Percentiles rank a stretch among this genome's conserved stretches.
These are phyloP conservation scores for Mortierella antarctica DNA, from an alignment of 192 early-diverging fungal genomes.

Conservation along the genomic window DNA sequence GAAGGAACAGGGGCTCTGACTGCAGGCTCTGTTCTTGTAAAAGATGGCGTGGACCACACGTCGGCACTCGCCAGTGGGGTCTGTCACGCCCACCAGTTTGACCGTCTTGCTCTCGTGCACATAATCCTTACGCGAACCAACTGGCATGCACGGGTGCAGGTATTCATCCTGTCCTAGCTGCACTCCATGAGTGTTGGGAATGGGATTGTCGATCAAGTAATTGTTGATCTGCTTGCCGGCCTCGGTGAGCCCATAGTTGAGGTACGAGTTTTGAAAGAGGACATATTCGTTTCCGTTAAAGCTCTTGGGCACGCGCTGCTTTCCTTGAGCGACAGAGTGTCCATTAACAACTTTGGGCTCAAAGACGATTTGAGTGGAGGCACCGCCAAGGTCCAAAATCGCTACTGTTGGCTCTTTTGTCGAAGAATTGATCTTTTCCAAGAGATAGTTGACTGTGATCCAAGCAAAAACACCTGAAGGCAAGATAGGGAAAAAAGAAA, in stretches of 20 bases:
- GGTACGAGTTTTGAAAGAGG: conserved; percentile 96
- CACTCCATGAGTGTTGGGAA: conserved; percentile 2
- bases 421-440: conserved; percentile 70
- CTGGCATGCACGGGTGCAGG: conserved; percentile 62
- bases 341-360: conserved; percentile 71
- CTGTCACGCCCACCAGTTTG: conserved; percentile 66
- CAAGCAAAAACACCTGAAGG: conserved; percentile 89
- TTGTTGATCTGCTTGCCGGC: conserved; percentile 81
- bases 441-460: conserved; percentile 97
- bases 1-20: conserved; percentile 83
- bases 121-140: conserved; percentile 24
- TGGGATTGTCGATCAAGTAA: conserved; percentile 52
- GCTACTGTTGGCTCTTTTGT: conserved; percentile 76
- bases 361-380: conserved; percentile 97
- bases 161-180: conserved; percentile 53
- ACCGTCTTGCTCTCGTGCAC: conserved; percentile 33
- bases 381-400: conserved; percentile 96
- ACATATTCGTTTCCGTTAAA: conserved; percentile 80
- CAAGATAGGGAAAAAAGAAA: conserved; percentile 1
- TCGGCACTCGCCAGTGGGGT: conserved; percentile 63
- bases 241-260: conserved; percentile 91
- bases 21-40: conserved; percentile 76
- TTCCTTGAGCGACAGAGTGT: conserved; percentile 66
- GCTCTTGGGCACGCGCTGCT: conserved; percentile 75
- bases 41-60: conserved; percentile 73